Percentiles rank a stretch among this genome's conserved stretches.
phyloP scores from a whole-genome alignment of 768 basidiomycete genomes.

The Lactarius deliciosus region DNA sequence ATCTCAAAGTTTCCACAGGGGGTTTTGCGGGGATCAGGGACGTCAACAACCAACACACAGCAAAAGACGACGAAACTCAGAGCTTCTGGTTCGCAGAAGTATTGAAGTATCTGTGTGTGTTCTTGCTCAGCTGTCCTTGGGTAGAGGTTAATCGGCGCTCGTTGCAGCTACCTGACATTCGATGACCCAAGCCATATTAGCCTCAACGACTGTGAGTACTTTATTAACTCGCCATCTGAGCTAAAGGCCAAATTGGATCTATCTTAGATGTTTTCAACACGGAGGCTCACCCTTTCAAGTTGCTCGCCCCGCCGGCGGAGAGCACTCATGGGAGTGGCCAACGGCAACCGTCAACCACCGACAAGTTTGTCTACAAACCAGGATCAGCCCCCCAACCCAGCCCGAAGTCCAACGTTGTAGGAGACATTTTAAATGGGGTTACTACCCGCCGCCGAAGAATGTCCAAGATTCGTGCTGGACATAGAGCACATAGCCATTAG shows the following conservation, averaged over 20 bases:
- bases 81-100: slow-evolving; percentile 77
- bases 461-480: not conserved
- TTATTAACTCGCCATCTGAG: no score
- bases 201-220: slow-evolving; percentile 57
- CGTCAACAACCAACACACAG: slow-evolving; percentile 46
- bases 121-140: slow-evolving; percentile 15
- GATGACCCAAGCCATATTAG: slow-evolving; percentile 66
- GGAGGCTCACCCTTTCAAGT: slow-evolving; percentile 17
- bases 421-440: not conserved
- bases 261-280: slow-evolving; percentile 43
- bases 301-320: slow-evolving; percentile 31
- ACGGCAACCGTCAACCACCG: slow-evolving; percentile 14
- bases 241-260: not conserved
- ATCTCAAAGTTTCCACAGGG: slow-evolving; percentile 45
- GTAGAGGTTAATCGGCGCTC: not conserved
- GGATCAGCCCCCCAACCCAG: slow-evolving; percentile 34
- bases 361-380: slow-evolving; percentile 30
- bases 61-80: slow-evolving; percentile 58
- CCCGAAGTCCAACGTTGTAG: slow-evolving; percentile 17
- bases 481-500: not conserved
- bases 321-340: slow-evolving; percentile 38
- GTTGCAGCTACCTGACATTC: slow-evolving; percentile 63
- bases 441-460: not conserved
- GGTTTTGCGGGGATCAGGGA: slow-evolving; percentile 57
- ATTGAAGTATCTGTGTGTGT: slow-evolving; percentile 64